Base-by-base conservation (phyloP, 371 early-diverging fungal genomes). In the Funneliformis caledonium region DNA sequence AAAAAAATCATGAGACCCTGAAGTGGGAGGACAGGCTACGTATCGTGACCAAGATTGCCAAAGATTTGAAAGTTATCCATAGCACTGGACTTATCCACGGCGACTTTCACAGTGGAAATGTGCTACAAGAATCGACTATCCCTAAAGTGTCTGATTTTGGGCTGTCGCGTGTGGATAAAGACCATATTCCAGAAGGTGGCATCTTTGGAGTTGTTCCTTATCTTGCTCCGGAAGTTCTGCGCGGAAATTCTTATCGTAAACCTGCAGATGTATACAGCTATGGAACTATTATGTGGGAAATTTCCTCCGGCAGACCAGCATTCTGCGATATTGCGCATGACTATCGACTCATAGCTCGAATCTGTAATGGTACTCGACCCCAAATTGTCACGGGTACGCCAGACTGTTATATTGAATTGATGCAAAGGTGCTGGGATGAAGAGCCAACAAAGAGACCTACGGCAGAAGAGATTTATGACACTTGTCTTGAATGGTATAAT, bases 231-330 rank as follows among this genome's bases (percentile, higher is more conserved):
- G 80, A 79, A 43, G 69, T 79, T 37, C 45, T 79, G 26, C 16
- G 22, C 5, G 50, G 68, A n/a, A 48, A 37, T 33, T 52, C 64
- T 26, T 67, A 79, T 59, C 75, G 68, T 14, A 16, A 68, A 60
- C 8, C 12, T 26, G 2, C 80, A 42, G 80, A 79, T 42, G 45
- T 79, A 5, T 79, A 79, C n/a, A 79, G 80, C 70, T 72, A 42
- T 33, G 80, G 80, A 42, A 79, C 70, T 10, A 59, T 79, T 45
- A 70, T 79, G 80, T 70, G 70, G 69, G 80, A 79, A 72, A 43
- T 79, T 59, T 19, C 80, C 7, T 31, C 80, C 1, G 43, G 45
- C 4, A 31, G 43, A 43, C 60, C 80, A 37, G 45, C 80, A 61
- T 79, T 70, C 45, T 16, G 8, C 22, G 16, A 70, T 60, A 12